These are phyloP conservation scores for Adansonia rubrostipa DNA, from an alignment of 441 rosid genomes.

Conservation along the genomic window DNA sequence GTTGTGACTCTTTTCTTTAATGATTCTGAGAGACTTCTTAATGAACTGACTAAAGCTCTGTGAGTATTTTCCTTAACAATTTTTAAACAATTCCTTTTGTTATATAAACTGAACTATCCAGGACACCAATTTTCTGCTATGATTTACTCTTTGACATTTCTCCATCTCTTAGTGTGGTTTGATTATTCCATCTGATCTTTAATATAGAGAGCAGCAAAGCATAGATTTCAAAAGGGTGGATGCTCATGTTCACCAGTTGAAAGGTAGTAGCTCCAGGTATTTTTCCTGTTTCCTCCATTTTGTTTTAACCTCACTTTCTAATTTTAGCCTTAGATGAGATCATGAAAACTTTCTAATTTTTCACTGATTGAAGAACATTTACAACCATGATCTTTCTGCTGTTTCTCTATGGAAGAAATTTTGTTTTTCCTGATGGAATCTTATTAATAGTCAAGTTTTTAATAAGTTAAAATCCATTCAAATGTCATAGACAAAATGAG, in stretches of 20 bases:
- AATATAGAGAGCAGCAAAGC: constrained; percentile 49
- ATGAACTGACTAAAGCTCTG: constrained; percentile 59
- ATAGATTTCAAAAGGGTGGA: constrained; percentile 60
- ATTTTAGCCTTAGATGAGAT: background rate
- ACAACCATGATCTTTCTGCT: background rate
- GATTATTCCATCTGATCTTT: background rate
- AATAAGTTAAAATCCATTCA: background rate
- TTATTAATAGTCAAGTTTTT: background rate
- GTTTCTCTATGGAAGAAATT: background rate
- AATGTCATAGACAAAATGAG: background rate
- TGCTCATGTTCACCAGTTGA: constrained; percentile 70
- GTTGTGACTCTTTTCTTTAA: constrained; percentile 68
- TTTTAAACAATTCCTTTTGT: background rate
- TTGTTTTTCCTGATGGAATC: background rate
- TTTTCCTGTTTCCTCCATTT: background rate
- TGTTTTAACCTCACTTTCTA: background rate
- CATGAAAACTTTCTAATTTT: background rate
- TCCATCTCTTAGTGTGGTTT: background rate
- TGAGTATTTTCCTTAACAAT: constrained; percentile 30
- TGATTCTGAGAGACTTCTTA: constrained; percentile 64
- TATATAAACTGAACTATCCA: background rate
- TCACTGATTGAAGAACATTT: background rate
- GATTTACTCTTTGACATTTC: background rate
- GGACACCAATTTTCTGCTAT: background rate
- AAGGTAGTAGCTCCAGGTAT: constrained; percentile 83